Evolutionary conservation across 495 filamentous ascomycete species (phyloP).

Genomic region (Tirmania nivea): DNA sequence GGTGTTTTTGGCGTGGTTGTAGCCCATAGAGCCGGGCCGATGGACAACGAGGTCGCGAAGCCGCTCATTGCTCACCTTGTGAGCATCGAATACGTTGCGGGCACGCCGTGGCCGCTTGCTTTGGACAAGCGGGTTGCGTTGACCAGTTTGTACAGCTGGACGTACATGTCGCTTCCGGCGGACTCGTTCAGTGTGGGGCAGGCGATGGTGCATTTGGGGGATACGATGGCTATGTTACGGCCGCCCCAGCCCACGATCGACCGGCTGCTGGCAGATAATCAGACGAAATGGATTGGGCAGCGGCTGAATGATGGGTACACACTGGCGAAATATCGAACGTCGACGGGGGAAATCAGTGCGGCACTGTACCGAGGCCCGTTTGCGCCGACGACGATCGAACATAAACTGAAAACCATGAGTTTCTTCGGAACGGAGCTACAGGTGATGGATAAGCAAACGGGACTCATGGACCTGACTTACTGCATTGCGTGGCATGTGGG

Average conservation of each 20-base stretch:
- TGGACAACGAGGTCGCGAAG: slow-evolving; percentile 8
- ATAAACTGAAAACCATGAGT: neutral
- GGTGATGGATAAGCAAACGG: slow-evolving; percentile 24
- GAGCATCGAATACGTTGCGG: slow-evolving; percentile 20
- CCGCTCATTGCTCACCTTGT: slow-evolving; percentile 22
- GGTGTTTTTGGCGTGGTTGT: slow-evolving; percentile 23
- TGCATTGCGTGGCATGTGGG: slow-evolving; percentile 29
- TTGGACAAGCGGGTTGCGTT: slow-evolving; percentile 19
- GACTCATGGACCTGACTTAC: slow-evolving; percentile 30
- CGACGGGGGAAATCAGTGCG: slow-evolving; percentile 24
- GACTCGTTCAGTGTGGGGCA: slow-evolving; percentile 19
- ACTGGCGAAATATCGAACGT: slow-evolving; percentile 17
- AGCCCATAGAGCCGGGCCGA: slow-evolving; percentile 13
- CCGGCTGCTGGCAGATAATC: neutral
- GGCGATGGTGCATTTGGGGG: slow-evolving; percentile 6
- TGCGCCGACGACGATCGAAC: slow-evolving; percentile 13
- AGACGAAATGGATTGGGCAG: neutral
- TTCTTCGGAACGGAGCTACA: slow-evolving; percentile 19
- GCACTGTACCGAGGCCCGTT: slow-evolving; percentile 27
- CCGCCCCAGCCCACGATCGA: neutral
- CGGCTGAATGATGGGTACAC: slow-evolving; percentile 24
- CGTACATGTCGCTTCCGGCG: slow-evolving; percentile 24
- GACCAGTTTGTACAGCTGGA: slow-evolving; percentile 26
- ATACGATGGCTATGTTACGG: slow-evolving; percentile 4
- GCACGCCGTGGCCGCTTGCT: neutral